Evolutionary conservation across 2,329 filamentous ascomycete species (phyloP).

Genomic region (Emergomyces africanus): DNA sequence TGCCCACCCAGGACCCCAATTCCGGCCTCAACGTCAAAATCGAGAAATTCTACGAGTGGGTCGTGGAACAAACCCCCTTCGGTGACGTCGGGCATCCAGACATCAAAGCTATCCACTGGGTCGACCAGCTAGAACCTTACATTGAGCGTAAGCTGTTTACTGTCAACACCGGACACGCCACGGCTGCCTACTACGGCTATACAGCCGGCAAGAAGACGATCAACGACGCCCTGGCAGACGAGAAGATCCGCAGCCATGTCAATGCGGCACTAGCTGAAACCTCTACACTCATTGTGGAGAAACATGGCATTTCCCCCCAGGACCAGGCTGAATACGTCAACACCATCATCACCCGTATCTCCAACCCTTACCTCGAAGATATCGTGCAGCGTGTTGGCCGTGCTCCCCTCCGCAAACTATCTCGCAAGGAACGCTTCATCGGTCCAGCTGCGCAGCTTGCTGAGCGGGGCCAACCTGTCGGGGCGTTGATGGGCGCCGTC

Average conservation of each 20-base stretch:
- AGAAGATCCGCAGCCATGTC: conserved; percentile 67
- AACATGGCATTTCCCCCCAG: conserved; percentile 63
- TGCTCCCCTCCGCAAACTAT: conserved; percentile 84
- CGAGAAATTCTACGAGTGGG: conserved; percentile 99
- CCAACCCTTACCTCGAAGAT: conserved; percentile 86
- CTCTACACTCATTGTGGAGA: conserved; percentile 68
- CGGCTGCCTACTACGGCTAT: conserved; percentile 90
- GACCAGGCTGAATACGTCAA: conserved; percentile 81
- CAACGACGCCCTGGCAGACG: conserved; percentile 74
- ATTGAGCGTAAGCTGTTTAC: conserved; percentile 99
- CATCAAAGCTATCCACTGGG: conserved; percentile 86
- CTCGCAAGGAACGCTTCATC: conserved; percentile 91
- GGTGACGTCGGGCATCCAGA: conserved; percentile 54
- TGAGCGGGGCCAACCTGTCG: conserved; percentile 60
- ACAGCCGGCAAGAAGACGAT: conserved; percentile 75
- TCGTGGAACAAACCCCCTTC: conserved; percentile 81
- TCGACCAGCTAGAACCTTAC: conserved; percentile 80
- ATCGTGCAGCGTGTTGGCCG: conserved; percentile 90
- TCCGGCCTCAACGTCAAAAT: conserved; percentile 83
- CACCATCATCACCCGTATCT: conserved; percentile 84
- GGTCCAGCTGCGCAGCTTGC: conserved; percentile 82
- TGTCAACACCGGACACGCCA: conserved; percentile 96
- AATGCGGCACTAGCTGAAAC: conserved; percentile 73
- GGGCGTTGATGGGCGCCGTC: conserved; percentile 64
- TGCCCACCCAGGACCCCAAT: conserved; percentile 72